Percentiles rank a stretch among this genome's conserved stretches.
These are phyloP conservation scores for Pelargonium nanum DNA, from an alignment of 345 rosid species.

Conservation along the genomic window DNA sequence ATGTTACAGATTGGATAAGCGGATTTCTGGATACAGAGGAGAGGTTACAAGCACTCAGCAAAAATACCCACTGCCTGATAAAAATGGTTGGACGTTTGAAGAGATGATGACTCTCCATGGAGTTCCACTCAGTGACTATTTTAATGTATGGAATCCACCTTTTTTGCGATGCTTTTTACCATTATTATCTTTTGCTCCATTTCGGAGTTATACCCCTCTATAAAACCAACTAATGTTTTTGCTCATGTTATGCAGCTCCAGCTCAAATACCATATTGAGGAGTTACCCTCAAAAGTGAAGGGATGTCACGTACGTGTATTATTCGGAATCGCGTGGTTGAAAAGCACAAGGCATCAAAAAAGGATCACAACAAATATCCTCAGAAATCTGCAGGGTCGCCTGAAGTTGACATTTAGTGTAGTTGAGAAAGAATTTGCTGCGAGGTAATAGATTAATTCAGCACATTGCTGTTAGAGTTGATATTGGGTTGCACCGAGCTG, in stretches of 20 bases:
- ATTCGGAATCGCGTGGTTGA: slow-evolving; percentile 84
- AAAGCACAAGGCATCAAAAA: slow-evolving; percentile 73
- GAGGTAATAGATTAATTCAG: slow-evolving; percentile 20
- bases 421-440: slow-evolving; percentile 61
- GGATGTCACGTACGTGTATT: slow-evolving; percentile 48
- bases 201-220: neutral
- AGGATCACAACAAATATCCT: slow-evolving; percentile 66
- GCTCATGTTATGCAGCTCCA: slow-evolving; percentile 47
- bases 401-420: slow-evolving; percentile 49
- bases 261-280: slow-evolving; percentile 72
- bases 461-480: neutral
- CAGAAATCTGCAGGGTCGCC: slow-evolving; percentile 51
- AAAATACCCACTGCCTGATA: slow-evolving; percentile 49
- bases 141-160: slow-evolving; percentile 35
- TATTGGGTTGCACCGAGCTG: neutral
- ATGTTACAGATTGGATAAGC: slow-evolving; percentile 65
- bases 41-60: slow-evolving; percentile 94
- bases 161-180: neutral
- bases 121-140: slow-evolving; percentile 85
- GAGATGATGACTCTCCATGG: slow-evolving; percentile 94
- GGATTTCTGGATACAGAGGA: slow-evolving; percentile 70
- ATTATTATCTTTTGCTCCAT: too few species aligned
- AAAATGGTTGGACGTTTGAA: slow-evolving; percentile 72
- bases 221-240: neutral
- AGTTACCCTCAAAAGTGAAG: slow-evolving; percentile 40